phyloP scores from a whole-genome alignment of 2,329 filamentous ascomycete genomes.

The Neoscytalidium dimidiatum region DNA sequence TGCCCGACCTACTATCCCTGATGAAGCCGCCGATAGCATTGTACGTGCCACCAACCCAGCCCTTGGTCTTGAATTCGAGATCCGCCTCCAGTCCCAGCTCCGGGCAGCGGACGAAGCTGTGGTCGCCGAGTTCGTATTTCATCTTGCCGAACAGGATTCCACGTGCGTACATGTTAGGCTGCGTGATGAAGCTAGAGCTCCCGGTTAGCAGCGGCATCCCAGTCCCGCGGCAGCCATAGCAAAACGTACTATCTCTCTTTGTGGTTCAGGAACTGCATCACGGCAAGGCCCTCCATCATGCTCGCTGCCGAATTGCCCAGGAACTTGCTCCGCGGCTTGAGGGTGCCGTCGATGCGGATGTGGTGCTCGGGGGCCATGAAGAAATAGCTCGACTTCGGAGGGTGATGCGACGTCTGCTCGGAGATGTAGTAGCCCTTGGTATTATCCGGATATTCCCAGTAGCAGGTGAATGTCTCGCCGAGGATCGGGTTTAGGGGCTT shows the following conservation, averaged over 20 bases:
- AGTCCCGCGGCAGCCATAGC: background rate
- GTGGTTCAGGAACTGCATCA: conserved; percentile 78
- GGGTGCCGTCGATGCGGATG: conserved; percentile 91
- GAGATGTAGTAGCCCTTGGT: conserved; percentile 93
- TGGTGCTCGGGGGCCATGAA: conserved; percentile 94
- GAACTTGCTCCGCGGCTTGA: conserved; percentile 94
- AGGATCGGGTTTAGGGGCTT: conserved; percentile 97
- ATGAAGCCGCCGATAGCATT: conserved; percentile 93
- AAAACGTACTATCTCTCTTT: conserved; percentile 79
- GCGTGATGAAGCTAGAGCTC: conserved; percentile 77
- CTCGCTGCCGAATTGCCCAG: conserved; percentile 96
- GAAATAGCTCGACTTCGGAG: conserved; percentile 98
- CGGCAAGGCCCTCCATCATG: conserved; percentile 95
- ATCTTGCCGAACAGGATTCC: conserved; percentile 98
- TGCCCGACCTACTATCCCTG: conserved; percentile 83
- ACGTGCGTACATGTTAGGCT: conserved; percentile 98
- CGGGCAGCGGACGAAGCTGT: conserved; percentile 88
- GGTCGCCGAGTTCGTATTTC: conserved; percentile 98
- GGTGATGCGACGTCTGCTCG: conserved; percentile 97
- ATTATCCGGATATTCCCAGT: conserved; percentile 86
- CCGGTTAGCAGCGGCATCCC: conserved; percentile 20
- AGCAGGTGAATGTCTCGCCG: conserved; percentile 91
- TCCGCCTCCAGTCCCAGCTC: conserved; percentile 85
- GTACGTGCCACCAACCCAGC: conserved; percentile 94
- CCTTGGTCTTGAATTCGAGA: conserved; percentile 98